Conservation (phyloP, 2,329 filamentous ascomycete genomes). For the Coleophoma eucalyptorum region DNA sequence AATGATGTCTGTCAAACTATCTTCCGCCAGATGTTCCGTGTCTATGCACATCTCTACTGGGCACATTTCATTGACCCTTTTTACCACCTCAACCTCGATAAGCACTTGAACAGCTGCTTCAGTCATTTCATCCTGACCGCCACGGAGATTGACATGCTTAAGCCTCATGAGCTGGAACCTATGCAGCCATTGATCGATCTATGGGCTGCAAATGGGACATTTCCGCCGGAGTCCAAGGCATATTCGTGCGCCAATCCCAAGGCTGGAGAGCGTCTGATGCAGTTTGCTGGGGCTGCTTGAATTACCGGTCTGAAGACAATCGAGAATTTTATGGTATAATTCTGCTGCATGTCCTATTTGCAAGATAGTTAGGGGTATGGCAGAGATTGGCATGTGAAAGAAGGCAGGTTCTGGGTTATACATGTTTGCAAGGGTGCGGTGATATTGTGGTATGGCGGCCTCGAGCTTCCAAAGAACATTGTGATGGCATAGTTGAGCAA, state of each 20-base stretch:
- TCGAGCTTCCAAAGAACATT: neutral
- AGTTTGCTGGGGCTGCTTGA: conserved; percentile 14
- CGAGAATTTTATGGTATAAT: too few relatives aligned
- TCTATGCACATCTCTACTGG: conserved; percentile 97
- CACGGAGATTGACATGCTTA: conserved; percentile 78
- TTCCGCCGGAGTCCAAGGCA: conserved; percentile 71
- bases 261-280: conserved; percentile 53
- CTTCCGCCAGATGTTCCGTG: conserved; percentile 97
- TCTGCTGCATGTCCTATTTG: too few relatives aligned
- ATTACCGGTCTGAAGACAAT: neutral
- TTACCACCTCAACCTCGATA: conserved; percentile 77
- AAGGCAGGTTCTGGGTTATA: too few relatives aligned
- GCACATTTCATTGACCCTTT: conserved; percentile 85
- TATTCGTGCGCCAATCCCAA: conserved; percentile 61
- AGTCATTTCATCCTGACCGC: conserved; percentile 80
- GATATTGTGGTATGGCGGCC: neutral
- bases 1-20: conserved; percentile 88
- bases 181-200: conserved; percentile 94
- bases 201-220: conserved; percentile 84
- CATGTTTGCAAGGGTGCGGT: too few relatives aligned
- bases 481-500: too few relatives aligned
- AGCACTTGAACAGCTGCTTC: conserved; percentile 84
- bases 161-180: conserved; percentile 86
- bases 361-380: too few relatives aligned
- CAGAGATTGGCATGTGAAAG: too few relatives aligned